phyloP scores from a whole-genome alignment of 1,284 basidiomycete species.

The Cutaneotrichosporon arboriforme region DNA sequence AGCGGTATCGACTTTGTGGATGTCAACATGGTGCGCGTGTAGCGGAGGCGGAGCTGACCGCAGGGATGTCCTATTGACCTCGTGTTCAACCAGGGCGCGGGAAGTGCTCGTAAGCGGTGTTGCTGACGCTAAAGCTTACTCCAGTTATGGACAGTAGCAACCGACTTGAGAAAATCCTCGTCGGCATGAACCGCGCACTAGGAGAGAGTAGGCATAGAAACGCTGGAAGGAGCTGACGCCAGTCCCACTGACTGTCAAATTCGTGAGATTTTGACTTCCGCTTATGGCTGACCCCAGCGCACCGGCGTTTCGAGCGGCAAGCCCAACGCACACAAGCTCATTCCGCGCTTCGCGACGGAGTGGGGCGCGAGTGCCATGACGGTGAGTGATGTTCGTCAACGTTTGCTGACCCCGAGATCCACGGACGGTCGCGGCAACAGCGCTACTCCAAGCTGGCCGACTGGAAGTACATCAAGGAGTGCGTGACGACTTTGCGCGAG shows the following conservation, averaged over 20 bases:
- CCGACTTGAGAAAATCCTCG: slow-evolving; percentile 76
- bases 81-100: slow-evolving; percentile 85
- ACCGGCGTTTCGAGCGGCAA: slow-evolving; percentile 83
- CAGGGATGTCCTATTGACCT: slow-evolving; percentile 97
- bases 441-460: slow-evolving; percentile 78
- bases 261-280: slow-evolving; percentile 40
- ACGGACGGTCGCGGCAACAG: slow-evolving; percentile 87
- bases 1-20: slow-evolving; percentile 82
- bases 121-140: slow-evolving; percentile 10
- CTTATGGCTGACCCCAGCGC: slow-evolving; percentile 41
- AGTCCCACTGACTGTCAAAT: slow-evolving; percentile 89
- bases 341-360: slow-evolving; percentile 73
- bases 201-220: slow-evolving; percentile 58
- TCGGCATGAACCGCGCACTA: slow-evolving; percentile 86
- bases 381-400: slow-evolving; percentile 49
- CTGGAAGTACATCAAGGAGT: slow-evolving; percentile 84
- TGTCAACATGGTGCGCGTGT: slow-evolving; percentile 57
- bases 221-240: not conserved
- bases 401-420: slow-evolving; percentile 57
- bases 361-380: slow-evolving; percentile 77
- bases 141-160: slow-evolving; percentile 74
- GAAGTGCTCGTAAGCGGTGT: slow-evolving; percentile 61
- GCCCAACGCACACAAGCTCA: slow-evolving; percentile 85
- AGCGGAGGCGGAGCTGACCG: not conserved
- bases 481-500: slow-evolving; percentile 77